Base-by-base conservation (phyloP, 305 asterid species). In the Fraxinus platypoda region DNA sequence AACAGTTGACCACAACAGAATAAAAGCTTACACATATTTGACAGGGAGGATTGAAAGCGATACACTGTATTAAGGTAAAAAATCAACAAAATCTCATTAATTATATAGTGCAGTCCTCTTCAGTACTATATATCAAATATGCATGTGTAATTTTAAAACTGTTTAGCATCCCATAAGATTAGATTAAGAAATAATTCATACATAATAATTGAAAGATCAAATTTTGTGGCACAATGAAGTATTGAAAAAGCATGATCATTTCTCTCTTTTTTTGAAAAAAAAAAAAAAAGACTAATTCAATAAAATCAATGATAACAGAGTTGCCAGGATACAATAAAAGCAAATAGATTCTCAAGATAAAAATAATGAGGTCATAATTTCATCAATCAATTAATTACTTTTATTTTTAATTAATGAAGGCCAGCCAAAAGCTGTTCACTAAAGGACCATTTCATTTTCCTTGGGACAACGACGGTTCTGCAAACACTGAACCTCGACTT, bases 391-490 rank as follows among this genome's bases (percentile, higher is more conserved):
- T 1, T 68, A 49, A 49, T 12, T 13, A 13, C 19, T 13, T 46
- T 3, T 46, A 26, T 64, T 23, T 64, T 64, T 25, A 3, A 70
- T 1, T 66, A 8, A 70, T 70, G 34, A 30, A 79, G 49, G 75
- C 76, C 8, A 52, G 21, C 19, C 75, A 84, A 66, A 73, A 57
- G 72, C 88, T 82, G 85, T 75, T 82, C 78, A 79, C 35, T 76
- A 37, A 76, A 79, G 78, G 72, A 75, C 78, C 82, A 62, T 74
- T 82, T 80, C 41, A 46, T 83, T 78, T 81, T 43, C 85, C 83
- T 85, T 76, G 88, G 85, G 78, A 82, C 74, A 59, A 77, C 90
- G 76, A 75, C 30, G 11, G n/a, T 75, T 19, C 26, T 85, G 88
- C 84, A 83, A n/a, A 52, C 11, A 34, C 71, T 68, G 81, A 80